These are phyloP conservation scores for Aphanomyces astaci DNA, from an alignment of 352 stramenopile species.

Conservation along the genomic window DNA sequence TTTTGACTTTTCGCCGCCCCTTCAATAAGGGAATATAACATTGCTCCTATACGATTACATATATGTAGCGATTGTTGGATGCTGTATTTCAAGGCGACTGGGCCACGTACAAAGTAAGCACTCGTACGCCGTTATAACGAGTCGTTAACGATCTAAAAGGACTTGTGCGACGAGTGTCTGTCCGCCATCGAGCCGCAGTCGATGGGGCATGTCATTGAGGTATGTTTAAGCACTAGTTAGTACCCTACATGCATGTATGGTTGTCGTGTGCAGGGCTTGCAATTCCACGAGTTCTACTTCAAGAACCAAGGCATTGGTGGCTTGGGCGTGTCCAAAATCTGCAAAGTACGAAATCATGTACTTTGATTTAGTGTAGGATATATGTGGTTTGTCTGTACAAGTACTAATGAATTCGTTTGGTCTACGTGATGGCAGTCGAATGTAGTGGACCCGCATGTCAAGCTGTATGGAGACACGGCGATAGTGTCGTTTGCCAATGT, in stretches of 20 bases:
- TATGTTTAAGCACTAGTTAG: too few relatives aligned
- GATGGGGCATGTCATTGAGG: constrained; percentile 18
- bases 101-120: constrained; percentile 4
- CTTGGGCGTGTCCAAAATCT: constrained; percentile 2
- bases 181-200: constrained; percentile 17
- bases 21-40: too few relatives aligned
- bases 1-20: too few relatives aligned
- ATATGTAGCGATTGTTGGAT: constrained; percentile 3
- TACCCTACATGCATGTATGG: too few relatives aligned
- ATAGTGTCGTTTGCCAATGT: constrained; percentile 20
- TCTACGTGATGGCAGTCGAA: too few relatives aligned
- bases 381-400: too few relatives aligned
- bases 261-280: constrained; percentile 7
- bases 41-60: too few relatives aligned
- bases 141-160: background rate
- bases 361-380: too few relatives aligned
- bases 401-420: too few relatives aligned
- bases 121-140: background rate
- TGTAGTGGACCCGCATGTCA: constrained; percentile 22
- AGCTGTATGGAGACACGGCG: constrained; percentile 15
- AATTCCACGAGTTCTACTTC: constrained; percentile 23
- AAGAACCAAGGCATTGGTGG: constrained; percentile 16
- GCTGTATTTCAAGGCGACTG: constrained; percentile 12
- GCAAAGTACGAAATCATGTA: constrained; percentile 2
- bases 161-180: background rate